A percentile compares a stretch with the other conserved stretches of the same genome.
These are phyloP conservation scores for Leishmania tropica DNA, from an alignment of 208 protist species.

Conservation along the genomic window DNA sequence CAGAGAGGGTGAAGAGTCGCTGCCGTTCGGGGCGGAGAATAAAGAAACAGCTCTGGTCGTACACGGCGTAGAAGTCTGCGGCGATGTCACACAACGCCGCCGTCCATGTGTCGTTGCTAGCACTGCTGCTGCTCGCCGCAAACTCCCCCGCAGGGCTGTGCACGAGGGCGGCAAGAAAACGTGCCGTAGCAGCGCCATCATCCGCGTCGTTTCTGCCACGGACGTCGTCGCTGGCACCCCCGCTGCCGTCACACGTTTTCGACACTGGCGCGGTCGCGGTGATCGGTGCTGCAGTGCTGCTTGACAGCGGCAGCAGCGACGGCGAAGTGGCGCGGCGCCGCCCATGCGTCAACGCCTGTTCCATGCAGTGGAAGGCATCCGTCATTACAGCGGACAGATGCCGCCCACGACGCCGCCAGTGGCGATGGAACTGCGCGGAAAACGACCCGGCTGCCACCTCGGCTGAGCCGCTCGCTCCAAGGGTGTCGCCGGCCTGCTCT, in stretches of 20 bases:
- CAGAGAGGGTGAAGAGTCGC: conserved; percentile 39
- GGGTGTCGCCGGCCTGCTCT: not conserved
- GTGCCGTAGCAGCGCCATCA: not conserved
- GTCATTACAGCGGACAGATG: not conserved
- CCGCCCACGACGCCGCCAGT: conserved; percentile 8
- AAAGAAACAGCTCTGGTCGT: conserved; percentile 68
- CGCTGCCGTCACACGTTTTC: not conserved
- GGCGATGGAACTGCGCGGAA: not conserved
- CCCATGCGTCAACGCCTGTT: not conserved
- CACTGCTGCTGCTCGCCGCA: not conserved
- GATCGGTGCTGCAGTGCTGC: not conserved
- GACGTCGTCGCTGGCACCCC: not conserved
- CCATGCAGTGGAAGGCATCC: not conserved
- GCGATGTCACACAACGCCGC: conserved; percentile 22
- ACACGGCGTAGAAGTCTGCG: conserved; percentile 43
- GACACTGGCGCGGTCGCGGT: not conserved
- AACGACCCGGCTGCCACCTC: not conserved
- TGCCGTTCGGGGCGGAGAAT: conserved; percentile 55
- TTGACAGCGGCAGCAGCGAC: not conserved
- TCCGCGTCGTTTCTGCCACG: too few relatives aligned
- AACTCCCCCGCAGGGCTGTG: not conserved
- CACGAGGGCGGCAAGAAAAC: not conserved
- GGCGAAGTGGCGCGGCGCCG: not conserved
- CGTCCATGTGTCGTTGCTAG: not conserved
- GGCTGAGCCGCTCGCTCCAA: conserved; percentile 2